phyloP scores from a whole-genome alignment of 2,329 filamentous ascomycete genomes.

The Fusarium sp. region DNA sequence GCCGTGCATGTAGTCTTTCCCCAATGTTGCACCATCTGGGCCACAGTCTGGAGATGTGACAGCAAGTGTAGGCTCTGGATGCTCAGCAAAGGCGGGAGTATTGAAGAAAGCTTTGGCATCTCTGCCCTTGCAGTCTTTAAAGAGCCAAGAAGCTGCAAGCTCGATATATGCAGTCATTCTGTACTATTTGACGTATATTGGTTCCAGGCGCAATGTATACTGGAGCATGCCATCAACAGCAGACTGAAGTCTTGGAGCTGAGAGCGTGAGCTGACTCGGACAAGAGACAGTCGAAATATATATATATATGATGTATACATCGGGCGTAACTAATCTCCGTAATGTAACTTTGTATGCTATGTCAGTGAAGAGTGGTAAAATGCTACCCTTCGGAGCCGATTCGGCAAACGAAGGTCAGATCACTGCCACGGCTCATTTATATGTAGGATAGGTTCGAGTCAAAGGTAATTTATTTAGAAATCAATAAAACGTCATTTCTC shows the following conservation, averaged over 20 bases:
- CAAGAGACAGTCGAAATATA: neutral
- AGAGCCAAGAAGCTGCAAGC: constrained; percentile 50
- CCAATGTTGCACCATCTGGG: constrained; percentile 47
- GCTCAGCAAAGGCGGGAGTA: constrained; percentile 46
- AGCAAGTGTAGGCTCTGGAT: constrained; percentile 48
- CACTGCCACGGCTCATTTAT: neutral
- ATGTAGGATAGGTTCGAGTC: neutral
- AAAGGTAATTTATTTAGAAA: neutral
- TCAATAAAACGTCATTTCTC: neutral
- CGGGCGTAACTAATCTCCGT: neutral
- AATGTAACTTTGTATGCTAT: neutral
- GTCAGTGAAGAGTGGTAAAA: neutral
- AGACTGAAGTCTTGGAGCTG: neutral
- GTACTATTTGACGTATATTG: neutral
- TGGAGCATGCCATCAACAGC: neutral
- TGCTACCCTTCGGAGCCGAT: constrained; percentile 30
- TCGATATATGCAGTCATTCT: constrained; percentile 47
- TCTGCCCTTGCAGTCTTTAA: constrained; percentile 48
- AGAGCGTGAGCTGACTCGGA: neutral
- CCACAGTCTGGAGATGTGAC: constrained; percentile 54
- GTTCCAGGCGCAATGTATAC: neutral
- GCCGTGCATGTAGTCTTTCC: constrained; percentile 50
- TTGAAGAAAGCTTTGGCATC: constrained; percentile 52
- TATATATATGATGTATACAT: neutral
- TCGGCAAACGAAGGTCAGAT: constrained; percentile 21